These are phyloP conservation scores for Gossypium thurberi DNA, from an alignment of 345 rosid genomes.

Conservation along the genomic window DNA sequence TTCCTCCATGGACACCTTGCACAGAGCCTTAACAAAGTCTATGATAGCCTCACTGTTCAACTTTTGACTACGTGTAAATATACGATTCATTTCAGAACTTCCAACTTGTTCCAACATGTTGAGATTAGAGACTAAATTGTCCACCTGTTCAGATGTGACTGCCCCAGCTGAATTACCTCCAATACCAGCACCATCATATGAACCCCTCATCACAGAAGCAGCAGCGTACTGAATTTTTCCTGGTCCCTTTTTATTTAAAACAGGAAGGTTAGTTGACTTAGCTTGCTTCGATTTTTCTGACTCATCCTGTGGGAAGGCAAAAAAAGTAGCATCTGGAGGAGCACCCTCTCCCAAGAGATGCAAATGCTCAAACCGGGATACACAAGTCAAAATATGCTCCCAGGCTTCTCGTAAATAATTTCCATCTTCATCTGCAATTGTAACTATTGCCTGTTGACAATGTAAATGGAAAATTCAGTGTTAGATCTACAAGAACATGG, in stretches of 20 bases:
- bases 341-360: slow-evolving; percentile 99
- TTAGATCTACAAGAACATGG: slow-evolving; percentile 14
- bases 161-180: slow-evolving; percentile 62
- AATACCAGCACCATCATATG: slow-evolving; percentile 92
- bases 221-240: slow-evolving; percentile 88
- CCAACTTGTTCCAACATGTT: slow-evolving; percentile 98
- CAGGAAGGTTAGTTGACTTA: slow-evolving; percentile 67
- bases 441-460: slow-evolving; percentile 64
- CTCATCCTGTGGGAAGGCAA: slow-evolving; percentile 80
- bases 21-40: slow-evolving; percentile 95
- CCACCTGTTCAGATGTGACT: slow-evolving; percentile 90
- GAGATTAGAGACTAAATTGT: slow-evolving; percentile 76
- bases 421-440: slow-evolving; percentile 97
- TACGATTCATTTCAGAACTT: slow-evolving; percentile 72
- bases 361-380: slow-evolving; percentile 95
- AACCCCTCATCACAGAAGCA: slow-evolving; percentile 84
- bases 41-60: slow-evolving; percentile 94
- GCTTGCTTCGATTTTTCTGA: slow-evolving; percentile 75
- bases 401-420: slow-evolving; percentile 98
- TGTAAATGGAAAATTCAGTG: slow-evolving; percentile 13
- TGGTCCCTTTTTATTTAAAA: slow-evolving; percentile 73
- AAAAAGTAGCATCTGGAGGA: slow-evolving; percentile 97
- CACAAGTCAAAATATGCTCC: slow-evolving; percentile 98
- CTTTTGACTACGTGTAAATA: slow-evolving; percentile 88
- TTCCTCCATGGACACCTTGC: slow-evolving; percentile 98